Conservation (phyloP, 2,329 filamentous ascomycete genomes). For the Talaromyces sp. region DNA sequence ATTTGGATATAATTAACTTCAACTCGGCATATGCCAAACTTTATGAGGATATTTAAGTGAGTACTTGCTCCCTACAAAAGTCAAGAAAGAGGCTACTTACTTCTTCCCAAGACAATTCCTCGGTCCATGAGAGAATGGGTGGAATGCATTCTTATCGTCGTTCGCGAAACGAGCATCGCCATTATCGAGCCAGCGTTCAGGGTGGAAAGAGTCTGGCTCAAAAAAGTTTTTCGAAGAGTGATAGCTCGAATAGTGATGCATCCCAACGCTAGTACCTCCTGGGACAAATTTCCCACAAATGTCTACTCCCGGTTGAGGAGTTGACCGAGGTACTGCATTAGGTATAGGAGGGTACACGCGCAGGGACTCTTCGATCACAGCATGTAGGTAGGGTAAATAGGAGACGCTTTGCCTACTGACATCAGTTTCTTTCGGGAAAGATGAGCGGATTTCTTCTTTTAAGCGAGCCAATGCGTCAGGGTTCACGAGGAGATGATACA, state of each 20-base stretch:
- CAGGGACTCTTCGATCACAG: constrained; percentile 47
- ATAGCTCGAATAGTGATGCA: constrained; percentile 1
- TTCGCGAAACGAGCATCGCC: no score
- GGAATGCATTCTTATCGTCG: no score
- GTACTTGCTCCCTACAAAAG: background rate
- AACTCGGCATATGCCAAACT: constrained; percentile 52
- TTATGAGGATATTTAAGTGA: background rate
- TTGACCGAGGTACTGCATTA: background rate
- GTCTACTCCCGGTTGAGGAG: background rate
- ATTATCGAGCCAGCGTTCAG: constrained; percentile 13
- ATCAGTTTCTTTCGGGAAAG: constrained; percentile 26
- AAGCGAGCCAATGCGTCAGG: constrained; percentile 24
- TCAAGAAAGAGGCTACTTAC: no score
- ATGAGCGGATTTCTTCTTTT: constrained; percentile 26
- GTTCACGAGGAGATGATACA: constrained; percentile 31
- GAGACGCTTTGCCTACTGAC: constrained; percentile 34
- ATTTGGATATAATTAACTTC: constrained; percentile 45
- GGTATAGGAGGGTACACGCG: constrained; percentile 44
- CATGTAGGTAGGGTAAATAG: constrained; percentile 42
- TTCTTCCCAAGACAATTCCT: no score
- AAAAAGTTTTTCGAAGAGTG: constrained; percentile 2
- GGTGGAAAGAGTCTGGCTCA: constrained; percentile 8
- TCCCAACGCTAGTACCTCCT: constrained; percentile 21
- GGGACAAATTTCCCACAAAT: constrained; percentile 29
- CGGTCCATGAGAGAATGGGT: no score